Conservation (phyloP, 2,329 filamentous ascomycete species). For the Pseudogymnoascus sp. region DNA sequence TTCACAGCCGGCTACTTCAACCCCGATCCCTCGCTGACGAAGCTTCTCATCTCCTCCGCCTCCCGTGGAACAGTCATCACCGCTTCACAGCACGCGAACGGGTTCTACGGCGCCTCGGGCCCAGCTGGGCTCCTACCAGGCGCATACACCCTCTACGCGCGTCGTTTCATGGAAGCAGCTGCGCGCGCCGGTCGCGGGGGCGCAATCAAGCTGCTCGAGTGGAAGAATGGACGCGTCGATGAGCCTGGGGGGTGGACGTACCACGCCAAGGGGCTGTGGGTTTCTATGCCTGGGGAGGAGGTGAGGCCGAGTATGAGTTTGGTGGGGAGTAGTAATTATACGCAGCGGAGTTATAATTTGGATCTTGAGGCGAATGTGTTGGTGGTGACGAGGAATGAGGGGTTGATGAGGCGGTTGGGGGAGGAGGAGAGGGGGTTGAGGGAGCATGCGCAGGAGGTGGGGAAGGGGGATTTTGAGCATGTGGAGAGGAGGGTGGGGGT, state of each 20-base stretch:
- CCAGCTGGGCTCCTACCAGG: constrained; percentile 84
- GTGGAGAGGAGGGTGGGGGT: constrained; percentile 77
- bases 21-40: constrained; percentile 75
- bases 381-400: constrained; percentile 70
- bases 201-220: constrained; percentile 72
- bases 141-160: constrained; percentile 82
- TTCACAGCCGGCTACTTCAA: constrained; percentile 99
- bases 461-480: constrained; percentile 68
- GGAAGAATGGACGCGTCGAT: constrained; percentile 73
- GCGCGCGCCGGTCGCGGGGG: constrained; percentile 35
- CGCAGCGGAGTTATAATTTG: constrained; percentile 81
- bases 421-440: constrained; percentile 76
- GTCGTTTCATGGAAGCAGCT: constrained; percentile 56
- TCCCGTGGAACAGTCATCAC: constrained; percentile 75
- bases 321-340: constrained; percentile 92
- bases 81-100: constrained; percentile 86
- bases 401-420: constrained; percentile 61
- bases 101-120: constrained; percentile 82
- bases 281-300: constrained; percentile 54
- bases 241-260: constrained; percentile 89
- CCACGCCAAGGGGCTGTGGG: constrained; percentile 93
- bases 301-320: constrained; percentile 66
- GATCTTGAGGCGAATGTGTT: constrained; percentile 86
- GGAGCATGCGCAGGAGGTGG: constrained; percentile 60
- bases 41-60: constrained; percentile 67